phyloP scores from a whole-genome alignment of 148 eudicot species.

The Simmondsia chinensis region DNA sequence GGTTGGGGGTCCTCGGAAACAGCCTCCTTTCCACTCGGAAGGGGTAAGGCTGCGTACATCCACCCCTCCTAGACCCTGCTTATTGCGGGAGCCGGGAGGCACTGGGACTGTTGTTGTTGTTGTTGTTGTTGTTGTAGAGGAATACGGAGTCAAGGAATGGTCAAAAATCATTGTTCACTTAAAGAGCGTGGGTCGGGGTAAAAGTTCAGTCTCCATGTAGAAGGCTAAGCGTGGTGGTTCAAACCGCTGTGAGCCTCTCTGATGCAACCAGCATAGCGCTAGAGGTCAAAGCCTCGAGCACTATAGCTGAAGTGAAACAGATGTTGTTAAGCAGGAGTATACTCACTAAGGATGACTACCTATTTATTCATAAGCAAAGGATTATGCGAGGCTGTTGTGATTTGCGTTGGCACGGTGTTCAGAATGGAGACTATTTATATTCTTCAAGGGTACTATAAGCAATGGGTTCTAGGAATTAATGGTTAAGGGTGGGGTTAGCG shows the following conservation, averaged over 20 bases:
- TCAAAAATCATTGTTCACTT: slow-evolving; percentile 55
- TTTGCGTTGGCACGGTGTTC: slow-evolving; percentile 84
- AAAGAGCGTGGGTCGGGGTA: slow-evolving; percentile 40
- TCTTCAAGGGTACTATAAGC: too few relatives aligned
- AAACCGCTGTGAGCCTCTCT: slow-evolving; percentile 60
- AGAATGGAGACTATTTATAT: too few relatives aligned
- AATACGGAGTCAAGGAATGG: slow-evolving; percentile 35
- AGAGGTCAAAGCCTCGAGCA: slow-evolving; percentile 63
- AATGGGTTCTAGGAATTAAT: too few relatives aligned
- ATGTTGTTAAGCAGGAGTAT: slow-evolving; percentile 25
- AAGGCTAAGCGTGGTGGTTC: slow-evolving; percentile 54
- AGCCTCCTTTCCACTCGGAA: too few relatives aligned
- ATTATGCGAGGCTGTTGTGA: slow-evolving; percentile 69
- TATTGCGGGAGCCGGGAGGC: too few relatives aligned
- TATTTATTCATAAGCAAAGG: slow-evolving; percentile 89
- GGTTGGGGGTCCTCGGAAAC: too few relatives aligned
- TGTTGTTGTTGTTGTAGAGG: too few relatives aligned
- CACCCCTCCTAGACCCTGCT: too few relatives aligned
- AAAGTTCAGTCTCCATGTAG: slow-evolving; percentile 45
- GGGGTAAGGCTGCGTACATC: too few relatives aligned
- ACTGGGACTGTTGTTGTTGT: too few relatives aligned
- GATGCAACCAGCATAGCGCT: slow-evolving; percentile 56
- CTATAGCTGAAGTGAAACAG: slow-evolving; percentile 47
- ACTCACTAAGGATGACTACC: slow-evolving; percentile 74
- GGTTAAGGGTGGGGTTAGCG: too few relatives aligned